These are phyloP conservation scores for Acacia confusa DNA, from an alignment of 306 rosid genomes.

Conservation along the genomic window DNA sequence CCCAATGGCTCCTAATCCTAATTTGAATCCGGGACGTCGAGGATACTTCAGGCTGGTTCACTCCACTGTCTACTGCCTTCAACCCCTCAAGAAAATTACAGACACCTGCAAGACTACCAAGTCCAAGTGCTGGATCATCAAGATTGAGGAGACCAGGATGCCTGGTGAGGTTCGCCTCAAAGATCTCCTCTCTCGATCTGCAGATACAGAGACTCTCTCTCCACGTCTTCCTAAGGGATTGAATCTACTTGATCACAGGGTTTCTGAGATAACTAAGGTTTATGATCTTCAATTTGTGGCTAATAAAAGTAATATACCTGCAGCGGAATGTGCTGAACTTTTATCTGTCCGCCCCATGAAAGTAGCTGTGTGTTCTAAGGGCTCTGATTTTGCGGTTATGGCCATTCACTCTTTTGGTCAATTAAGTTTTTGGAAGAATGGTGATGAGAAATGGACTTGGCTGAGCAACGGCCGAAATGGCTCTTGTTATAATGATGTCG, in stretches of 20 bases:
- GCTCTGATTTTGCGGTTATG: not conserved
- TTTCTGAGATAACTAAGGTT: not conserved
- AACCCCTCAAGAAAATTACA: not conserved
- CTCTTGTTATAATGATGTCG: not conserved
- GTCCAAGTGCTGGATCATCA: slow-evolving; percentile 1
- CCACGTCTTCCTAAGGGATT: not conserved
- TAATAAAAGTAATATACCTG: not conserved
- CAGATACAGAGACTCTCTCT: not conserved
- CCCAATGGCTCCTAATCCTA: not conserved
- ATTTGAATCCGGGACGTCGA: not conserved
- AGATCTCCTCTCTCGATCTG: not conserved
- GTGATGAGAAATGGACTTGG: not conserved
- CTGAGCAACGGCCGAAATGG: not conserved
- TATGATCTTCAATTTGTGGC: not conserved
- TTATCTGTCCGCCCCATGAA: not conserved
- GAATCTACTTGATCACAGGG: not conserved
- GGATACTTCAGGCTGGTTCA: not conserved
- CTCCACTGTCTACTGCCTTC: not conserved
- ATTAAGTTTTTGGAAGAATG: not conserved
- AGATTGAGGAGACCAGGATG: not conserved
- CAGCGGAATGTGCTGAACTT: not conserved
- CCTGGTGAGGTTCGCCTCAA: not conserved
- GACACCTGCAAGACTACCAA: not conserved
- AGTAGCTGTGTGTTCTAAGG: not conserved
- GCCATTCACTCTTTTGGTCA: not conserved